phyloP scores from a whole-genome alignment of 208 protist species.

The Trypanosoma cruzi region DNA sequence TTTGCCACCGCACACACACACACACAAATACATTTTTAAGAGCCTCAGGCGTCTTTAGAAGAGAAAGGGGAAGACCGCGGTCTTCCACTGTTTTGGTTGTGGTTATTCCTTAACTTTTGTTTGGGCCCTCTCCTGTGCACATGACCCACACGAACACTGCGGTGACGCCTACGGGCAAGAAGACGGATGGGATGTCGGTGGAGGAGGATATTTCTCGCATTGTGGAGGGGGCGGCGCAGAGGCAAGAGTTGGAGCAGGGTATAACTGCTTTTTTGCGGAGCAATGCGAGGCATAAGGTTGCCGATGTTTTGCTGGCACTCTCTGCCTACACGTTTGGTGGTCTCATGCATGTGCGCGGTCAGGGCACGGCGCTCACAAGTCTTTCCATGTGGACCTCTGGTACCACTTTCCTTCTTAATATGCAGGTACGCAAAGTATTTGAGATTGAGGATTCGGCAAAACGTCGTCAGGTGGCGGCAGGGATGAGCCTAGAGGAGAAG shows the following conservation, averaged over 20 bases:
- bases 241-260: slow-evolving; percentile 31
- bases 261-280: slow-evolving; percentile 38
- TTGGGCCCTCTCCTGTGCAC: no score
- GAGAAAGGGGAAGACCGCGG: no score
- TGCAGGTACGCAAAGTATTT: slow-evolving; percentile 53
- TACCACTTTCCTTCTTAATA: slow-evolving; percentile 69
- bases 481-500: slow-evolving; percentile 26
- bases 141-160: not conserved
- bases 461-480: slow-evolving; percentile 10
- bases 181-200: not conserved
- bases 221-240: slow-evolving; percentile 42
- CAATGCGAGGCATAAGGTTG: slow-evolving; percentile 62
- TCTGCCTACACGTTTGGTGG: slow-evolving; percentile 71
- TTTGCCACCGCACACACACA: not conserved
- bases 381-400: slow-evolving; percentile 80
- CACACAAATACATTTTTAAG: not conserved
- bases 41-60: no score
- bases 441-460: slow-evolving; percentile 29
- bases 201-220: slow-evolving; percentile 50
- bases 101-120: not conserved
- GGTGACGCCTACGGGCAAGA: not conserved
- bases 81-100: not conserved
- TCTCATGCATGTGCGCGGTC: slow-evolving; percentile 68
- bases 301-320: slow-evolving; percentile 47
- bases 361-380: slow-evolving; percentile 67